Evolutionary conservation across 2,329 filamentous ascomycete genomes (phyloP).

Genomic region (Phialophora expanda): DNA sequence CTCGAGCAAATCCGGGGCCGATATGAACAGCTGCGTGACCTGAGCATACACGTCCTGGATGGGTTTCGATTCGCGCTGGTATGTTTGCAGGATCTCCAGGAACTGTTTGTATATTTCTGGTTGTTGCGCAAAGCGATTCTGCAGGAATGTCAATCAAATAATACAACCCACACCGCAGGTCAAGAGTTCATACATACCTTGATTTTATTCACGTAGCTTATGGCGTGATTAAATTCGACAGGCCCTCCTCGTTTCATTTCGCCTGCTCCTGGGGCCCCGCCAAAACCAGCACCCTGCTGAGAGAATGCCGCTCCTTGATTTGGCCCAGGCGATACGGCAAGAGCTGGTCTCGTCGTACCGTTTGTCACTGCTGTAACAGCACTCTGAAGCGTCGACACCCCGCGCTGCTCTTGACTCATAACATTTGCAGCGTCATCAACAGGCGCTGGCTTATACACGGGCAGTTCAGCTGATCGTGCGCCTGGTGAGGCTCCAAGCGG

Average conservation of each 20-base stretch:
- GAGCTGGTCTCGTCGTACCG: slow-evolving; percentile 52
- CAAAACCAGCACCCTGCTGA: slow-evolving; percentile 59
- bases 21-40: slow-evolving; percentile 91
- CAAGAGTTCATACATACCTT: slow-evolving; percentile 68
- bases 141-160: slow-evolving; percentile 14
- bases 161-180: not conserved
- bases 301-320: slow-evolving; percentile 29
- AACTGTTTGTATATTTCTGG: slow-evolving; percentile 99
- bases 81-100: slow-evolving; percentile 95
- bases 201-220: slow-evolving; percentile 99
- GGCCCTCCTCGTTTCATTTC: slow-evolving; percentile 83
- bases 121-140: slow-evolving; percentile 96
- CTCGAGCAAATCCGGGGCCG: slow-evolving; percentile 90
- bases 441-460: slow-evolving; percentile 30
- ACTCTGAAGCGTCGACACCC: slow-evolving; percentile 62
- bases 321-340: slow-evolving; percentile 56
- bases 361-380: slow-evolving; percentile 66
- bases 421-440: slow-evolving; percentile 30
- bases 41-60: slow-evolving; percentile 98
- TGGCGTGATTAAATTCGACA: slow-evolving; percentile 98
- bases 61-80: slow-evolving; percentile 95
- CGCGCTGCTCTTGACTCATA: slow-evolving; percentile 38
- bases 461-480: slow-evolving; percentile 39
- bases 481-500: slow-evolving; percentile 41
- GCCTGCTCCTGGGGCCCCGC: slow-evolving; percentile 44